phyloP scores from a whole-genome alignment of 1,284 basidiomycete species.

The Puccinia triticina region DNA sequence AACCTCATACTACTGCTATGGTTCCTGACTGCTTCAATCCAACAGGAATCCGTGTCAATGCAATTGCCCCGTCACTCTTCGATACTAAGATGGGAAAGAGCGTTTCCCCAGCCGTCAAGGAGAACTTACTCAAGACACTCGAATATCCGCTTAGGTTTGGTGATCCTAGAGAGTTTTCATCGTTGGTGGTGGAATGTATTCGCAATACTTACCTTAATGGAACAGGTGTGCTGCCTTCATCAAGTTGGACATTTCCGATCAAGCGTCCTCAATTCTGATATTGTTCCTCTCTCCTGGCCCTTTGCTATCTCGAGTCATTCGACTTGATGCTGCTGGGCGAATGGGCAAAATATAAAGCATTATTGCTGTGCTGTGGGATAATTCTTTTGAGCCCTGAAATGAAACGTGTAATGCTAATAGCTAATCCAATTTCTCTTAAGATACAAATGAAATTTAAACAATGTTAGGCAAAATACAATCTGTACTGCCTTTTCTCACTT shows the following conservation, averaged over 20 bases:
- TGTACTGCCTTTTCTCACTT: no score
- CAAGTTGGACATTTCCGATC: background rate
- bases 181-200: conserved; percentile 42
- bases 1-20: background rate
- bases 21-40: background rate
- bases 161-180: conserved; percentile 44
- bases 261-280: background rate
- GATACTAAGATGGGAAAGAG: conserved; percentile 59
- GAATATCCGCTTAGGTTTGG: conserved; percentile 50
- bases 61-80: conserved; percentile 59
- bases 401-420: no score
- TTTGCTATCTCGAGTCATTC: conserved; percentile 55
- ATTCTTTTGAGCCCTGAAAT: background rate
- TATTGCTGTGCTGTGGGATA: background rate
- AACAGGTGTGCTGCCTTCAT: conserved; percentile 54
- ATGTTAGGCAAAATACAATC: no score
- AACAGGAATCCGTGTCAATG: conserved; percentile 55
- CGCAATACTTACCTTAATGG: conserved; percentile 55
- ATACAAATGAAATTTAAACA: no score
- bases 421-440: background rate
- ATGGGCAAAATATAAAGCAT: conserved; percentile 57
- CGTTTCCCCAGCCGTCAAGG: conserved; percentile 54
- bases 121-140: conserved; percentile 46
- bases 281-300: background rate
- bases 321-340: conserved; percentile 58